A percentile compares a stretch with the other conserved stretches of the same genome.
Conservation (phyloP, 2,329 filamentous ascomycete genomes). For the Epichloe typhina region DNA sequence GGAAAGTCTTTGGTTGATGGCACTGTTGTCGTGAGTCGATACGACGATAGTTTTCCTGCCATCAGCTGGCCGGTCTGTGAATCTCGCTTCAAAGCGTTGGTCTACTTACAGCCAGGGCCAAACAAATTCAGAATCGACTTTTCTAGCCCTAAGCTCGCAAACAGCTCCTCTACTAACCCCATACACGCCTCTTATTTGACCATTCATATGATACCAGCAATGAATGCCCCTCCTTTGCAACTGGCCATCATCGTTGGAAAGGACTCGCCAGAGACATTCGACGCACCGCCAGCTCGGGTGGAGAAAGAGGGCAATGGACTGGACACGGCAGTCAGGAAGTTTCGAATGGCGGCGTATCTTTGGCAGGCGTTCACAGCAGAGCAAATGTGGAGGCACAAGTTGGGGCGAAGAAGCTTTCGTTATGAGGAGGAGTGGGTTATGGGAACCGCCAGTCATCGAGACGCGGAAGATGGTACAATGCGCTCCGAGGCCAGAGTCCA, state of each 20-base stretch:
- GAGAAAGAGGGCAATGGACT: constrained; percentile 73
- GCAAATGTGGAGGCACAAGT: constrained; percentile 83
- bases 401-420: constrained; percentile 74
- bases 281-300: constrained; percentile 62
- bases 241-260: constrained; percentile 77
- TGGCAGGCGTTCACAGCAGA: constrained; percentile 97
- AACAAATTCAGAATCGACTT: constrained; percentile 87
- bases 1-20: constrained; percentile 60
- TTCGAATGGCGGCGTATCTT: constrained; percentile 86
- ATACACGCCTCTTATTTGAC: constrained; percentile 70
- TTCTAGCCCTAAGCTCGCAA: constrained; percentile 64
- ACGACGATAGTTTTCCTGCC: constrained; percentile 74
- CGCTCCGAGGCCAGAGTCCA: constrained; percentile 87
- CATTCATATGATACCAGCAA: constrained; percentile 74
- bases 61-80: constrained; percentile 78
- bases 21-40: constrained; percentile 61
- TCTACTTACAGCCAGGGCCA: constrained; percentile 82
- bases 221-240: constrained; percentile 70
- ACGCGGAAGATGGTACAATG: constrained; percentile 58
- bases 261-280: constrained; percentile 77
- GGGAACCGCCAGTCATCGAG: constrained; percentile 65
- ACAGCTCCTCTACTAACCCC: constrained; percentile 50
- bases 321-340: constrained; percentile 73
- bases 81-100: constrained; percentile 81
- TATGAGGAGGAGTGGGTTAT: constrained; percentile 93